These are phyloP conservation scores for Mycena pura DNA, from an alignment of 768 basidiomycete genomes.

Conservation along the genomic window DNA sequence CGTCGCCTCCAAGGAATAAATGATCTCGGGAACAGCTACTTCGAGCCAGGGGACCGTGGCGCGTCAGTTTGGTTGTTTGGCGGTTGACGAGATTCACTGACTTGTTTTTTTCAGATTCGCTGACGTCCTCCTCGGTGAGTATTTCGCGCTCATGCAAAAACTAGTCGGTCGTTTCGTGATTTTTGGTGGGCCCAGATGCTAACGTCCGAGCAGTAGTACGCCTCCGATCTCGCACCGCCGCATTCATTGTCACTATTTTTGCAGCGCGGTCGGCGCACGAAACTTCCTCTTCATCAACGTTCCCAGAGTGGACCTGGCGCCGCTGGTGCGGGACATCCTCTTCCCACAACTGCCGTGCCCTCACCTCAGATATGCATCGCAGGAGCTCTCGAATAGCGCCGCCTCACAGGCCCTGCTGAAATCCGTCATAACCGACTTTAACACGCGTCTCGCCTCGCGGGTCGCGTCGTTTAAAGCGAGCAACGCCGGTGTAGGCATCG, in stretches of 20 bases:
- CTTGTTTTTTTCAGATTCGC: conserved; percentile 47
- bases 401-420: conserved; percentile 49
- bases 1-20: too few relatives aligned
- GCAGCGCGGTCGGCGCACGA: conserved; percentile 59
- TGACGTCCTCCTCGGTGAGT: conserved; percentile 52
- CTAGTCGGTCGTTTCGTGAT: conserved; percentile 41
- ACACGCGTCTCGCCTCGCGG: conserved; percentile 52
- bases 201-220: conserved; percentile 41
- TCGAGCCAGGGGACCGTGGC: conserved; percentile 49
- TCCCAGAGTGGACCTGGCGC: conserved; percentile 50
- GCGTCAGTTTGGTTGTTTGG: conserved; percentile 44
- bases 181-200: conserved; percentile 7
- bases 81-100: background rate
- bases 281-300: conserved; percentile 58
- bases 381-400: conserved; percentile 57
- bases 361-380: background rate
- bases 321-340: conserved; percentile 38
- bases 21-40: conserved; percentile 66
- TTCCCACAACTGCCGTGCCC: background rate
- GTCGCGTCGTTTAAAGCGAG: conserved; percentile 48
- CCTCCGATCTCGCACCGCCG: background rate
- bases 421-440: conserved; percentile 57
- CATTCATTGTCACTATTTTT: background rate
- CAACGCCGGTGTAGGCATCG: conserved; percentile 48
- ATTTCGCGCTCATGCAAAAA: conserved; percentile 58